phyloP scores from a whole-genome alignment of 345 rosid species.

The Populus nigra region DNA sequence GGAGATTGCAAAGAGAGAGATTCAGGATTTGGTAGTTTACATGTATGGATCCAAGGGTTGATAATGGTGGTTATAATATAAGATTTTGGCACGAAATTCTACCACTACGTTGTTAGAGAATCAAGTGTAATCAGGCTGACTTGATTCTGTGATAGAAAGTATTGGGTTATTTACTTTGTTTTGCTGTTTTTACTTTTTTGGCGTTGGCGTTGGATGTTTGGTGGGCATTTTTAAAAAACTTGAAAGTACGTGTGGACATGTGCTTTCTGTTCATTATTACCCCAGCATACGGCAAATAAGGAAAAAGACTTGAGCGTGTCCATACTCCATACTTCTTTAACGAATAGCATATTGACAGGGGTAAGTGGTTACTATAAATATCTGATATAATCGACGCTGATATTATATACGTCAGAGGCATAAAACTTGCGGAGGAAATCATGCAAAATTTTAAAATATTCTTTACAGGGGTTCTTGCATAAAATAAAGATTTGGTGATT shows the following conservation, averaged over 20 bases:
- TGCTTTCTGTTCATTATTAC: background rate
- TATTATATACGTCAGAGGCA: background rate
- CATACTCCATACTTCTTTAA: background rate
- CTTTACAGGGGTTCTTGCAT: background rate
- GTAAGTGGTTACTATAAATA: background rate
- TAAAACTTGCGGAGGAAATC: background rate
- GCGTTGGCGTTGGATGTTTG: background rate
- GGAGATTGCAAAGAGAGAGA: slow-evolving; percentile 20
- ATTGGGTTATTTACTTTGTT: background rate
- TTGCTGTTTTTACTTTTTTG: background rate
- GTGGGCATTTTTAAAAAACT: background rate
- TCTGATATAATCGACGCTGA: background rate
- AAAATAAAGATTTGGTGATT: background rate
- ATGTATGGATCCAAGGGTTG: background rate
- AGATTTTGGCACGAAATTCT: background rate
- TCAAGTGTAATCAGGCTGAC: background rate
- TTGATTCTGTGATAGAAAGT: background rate
- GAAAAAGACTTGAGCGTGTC: background rate
- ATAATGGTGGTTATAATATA: background rate
- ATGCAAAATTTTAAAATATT: background rate
- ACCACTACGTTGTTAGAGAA: background rate
- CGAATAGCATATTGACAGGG: background rate
- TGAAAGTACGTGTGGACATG: background rate
- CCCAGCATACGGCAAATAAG: background rate
- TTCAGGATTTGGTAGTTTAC: background rate